Percentiles rank a stretch among this genome's conserved stretches.
Evolutionary conservation across 2,329 filamentous ascomycete genomes (phyloP).

Genomic region (Cladosporium halotolerans): DNA sequence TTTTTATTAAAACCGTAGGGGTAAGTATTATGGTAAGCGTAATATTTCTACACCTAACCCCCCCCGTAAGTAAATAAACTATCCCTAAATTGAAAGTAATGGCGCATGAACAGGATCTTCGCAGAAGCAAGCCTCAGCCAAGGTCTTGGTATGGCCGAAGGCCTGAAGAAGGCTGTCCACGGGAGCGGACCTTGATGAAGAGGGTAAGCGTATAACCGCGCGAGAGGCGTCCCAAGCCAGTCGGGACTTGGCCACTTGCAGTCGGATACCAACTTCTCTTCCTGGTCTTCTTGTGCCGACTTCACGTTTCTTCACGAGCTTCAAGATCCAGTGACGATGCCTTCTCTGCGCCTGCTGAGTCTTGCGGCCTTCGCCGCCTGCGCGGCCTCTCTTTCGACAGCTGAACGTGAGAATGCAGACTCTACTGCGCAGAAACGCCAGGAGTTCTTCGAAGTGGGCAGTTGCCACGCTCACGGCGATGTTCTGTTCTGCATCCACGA

Average conservation of each 20-base stretch:
- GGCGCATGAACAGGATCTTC: background rate
- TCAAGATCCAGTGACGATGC: background rate
- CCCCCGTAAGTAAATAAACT: too few relatives aligned
- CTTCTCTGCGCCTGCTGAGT: background rate
- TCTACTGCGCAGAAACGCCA: background rate
- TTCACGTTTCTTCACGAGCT: background rate
- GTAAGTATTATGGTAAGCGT: too few relatives aligned
- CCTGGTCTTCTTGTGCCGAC: background rate
- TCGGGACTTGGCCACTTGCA: background rate
- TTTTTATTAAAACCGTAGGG: too few relatives aligned
- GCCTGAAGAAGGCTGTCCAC: too few relatives aligned
- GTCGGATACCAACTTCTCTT: background rate
- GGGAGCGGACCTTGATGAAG: conserved; percentile 5
- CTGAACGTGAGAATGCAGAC: background rate
- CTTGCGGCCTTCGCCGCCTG: conserved; percentile 4
- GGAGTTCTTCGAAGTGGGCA: background rate
- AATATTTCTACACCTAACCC: too few relatives aligned
- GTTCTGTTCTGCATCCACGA: conserved; percentile 5
- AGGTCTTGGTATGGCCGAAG: conserved; percentile 6
- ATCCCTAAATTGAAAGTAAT: background rate
- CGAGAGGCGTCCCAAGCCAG: background rate
- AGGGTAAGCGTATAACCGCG: conserved; percentile 7
- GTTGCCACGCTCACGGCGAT: conserved; percentile 2
- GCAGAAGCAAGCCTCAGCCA: conserved; percentile 3
- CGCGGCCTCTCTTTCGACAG: background rate